Evolutionary conservation across 371 early-diverging fungal species (phyloP), one percentile per base, ranked within the genome.

Genomic region (Mucor circinelloides): DNA sequence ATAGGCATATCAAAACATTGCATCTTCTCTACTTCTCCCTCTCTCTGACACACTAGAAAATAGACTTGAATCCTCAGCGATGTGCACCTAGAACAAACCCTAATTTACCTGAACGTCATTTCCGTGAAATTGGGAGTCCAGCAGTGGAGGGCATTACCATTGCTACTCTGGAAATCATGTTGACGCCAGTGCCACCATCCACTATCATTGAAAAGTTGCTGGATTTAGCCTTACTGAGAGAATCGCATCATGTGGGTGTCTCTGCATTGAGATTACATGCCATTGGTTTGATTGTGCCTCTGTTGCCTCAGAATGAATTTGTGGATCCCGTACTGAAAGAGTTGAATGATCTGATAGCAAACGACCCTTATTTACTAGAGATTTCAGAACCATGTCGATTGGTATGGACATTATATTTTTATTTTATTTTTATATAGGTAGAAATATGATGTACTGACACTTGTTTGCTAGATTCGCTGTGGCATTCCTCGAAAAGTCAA

Each of bases 41-140:
- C 70, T 58, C 56, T 36, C 77, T 9, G 67, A 21, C 42, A 68
- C 19, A 61, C 6, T n/a, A n/a, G n/a, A 15, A 36, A 54, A 27
- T 68, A 78, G 89, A 63, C 63, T 42, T 86, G 62, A 81, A 83
- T 38, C 86, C 84, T 63, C 79, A 85, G 69, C 82, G 78, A 63
- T 89, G 87, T 61, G 88, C 84, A 6, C 85, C 84, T 17, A 76
- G 85, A 66, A 69, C 71, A 9, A 73, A 87, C 36, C 64, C 87
- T 19, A 70, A 77, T 10, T 70, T 91, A 60, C 93, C 94, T 0
- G 93, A 93, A 69, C 80, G 90, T 0, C 92, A 91, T 68, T 93
- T 90, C 67, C 84, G 93, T 36, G 94, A 93, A 72, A 89, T 93
- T 34, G 83, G 92, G 1, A 93, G 90, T 57, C 93, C 94, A 13